Evolutionary conservation across 2,329 filamentous ascomycete species (phyloP), one percentile per base, ranked within the genome.

Genomic region (Ophiostoma ips): DNA sequence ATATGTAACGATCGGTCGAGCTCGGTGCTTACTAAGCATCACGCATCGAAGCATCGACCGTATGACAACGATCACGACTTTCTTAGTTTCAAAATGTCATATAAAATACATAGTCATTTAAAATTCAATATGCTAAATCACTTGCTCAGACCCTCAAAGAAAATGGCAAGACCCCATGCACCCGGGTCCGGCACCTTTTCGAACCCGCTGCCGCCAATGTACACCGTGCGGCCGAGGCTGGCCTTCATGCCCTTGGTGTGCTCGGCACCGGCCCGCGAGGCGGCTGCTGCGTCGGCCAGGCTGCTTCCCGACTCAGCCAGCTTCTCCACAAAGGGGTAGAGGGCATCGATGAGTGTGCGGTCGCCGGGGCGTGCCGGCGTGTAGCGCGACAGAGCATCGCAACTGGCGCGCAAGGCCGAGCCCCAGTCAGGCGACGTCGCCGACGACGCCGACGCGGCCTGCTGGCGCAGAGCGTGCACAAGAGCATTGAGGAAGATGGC

Each of bases 401-500:
- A 77, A 49, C 87, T 85, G 57, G 79, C 73, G 55, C 80, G 71
- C 13, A 95, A 71, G 1, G 88, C 89, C 31, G 73, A 69, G 3
- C 81, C 66, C 81, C 76, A 73, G 58, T 68, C 55, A 68, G 58
- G 5, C 68, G 47, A 3, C 66, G 66, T 31, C 24, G 41, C 1
- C 7, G 45, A 21, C 65, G 5, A 64, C 59, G 10, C 69, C 68
- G 2, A 21, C 3, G 49, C 36, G 0, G 64, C 60, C 11, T 69
- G 65, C 6, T 61, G 62, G 40, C 70, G 69, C 16, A 80, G 68
- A 3, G 73, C 80, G 55, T 83, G 77, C 19, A 86, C 79, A 6
- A 95, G 79, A 0, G 87, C 81, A 63, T 94, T 94, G 53, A 95
- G 72, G 72, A 94, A 95, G 63, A 95, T 95, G 60, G 87, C 84